Evolutionary conservation across 2,329 filamentous ascomycete genomes (phyloP).

Genomic region (Diaporthe australafricana): DNA sequence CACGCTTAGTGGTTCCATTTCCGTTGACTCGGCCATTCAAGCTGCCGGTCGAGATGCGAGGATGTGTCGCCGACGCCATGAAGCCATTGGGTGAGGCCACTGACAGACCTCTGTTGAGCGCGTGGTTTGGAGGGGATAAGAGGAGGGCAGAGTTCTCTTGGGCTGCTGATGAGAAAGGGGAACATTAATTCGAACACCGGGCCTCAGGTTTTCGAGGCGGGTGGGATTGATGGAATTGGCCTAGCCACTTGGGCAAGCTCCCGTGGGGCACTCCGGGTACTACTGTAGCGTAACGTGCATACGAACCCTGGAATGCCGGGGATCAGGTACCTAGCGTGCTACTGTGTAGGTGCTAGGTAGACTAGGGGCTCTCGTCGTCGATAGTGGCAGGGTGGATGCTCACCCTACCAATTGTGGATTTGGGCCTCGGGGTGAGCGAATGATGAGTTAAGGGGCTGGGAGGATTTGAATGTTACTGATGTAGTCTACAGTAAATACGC

Average conservation of each 20-base stretch:
- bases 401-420: background rate
- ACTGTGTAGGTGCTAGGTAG: background rate
- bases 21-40: conserved; percentile 34
- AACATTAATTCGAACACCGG: background rate
- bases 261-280: conserved; percentile 21
- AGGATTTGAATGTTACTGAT: background rate
- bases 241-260: conserved; percentile 20
- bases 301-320: background rate
- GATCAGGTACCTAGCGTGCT: no score
- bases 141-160: background rate
- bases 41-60: conserved; percentile 26
- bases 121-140: background rate
- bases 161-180: conserved; percentile 6
- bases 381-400: background rate
- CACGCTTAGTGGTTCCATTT: conserved; percentile 17
- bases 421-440: background rate
- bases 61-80: conserved; percentile 37
- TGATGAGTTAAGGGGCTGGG: background rate
- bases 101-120: conserved; percentile 5
- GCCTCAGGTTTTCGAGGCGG: conserved; percentile 19
- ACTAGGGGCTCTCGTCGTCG: background rate
- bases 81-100: conserved; percentile 37
- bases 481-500: no score
- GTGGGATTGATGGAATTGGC: background rate
- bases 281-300: background rate